Conservation (phyloP, 2,329 filamentous ascomycete species). For the Zymoseptoria passerinii region DNA sequence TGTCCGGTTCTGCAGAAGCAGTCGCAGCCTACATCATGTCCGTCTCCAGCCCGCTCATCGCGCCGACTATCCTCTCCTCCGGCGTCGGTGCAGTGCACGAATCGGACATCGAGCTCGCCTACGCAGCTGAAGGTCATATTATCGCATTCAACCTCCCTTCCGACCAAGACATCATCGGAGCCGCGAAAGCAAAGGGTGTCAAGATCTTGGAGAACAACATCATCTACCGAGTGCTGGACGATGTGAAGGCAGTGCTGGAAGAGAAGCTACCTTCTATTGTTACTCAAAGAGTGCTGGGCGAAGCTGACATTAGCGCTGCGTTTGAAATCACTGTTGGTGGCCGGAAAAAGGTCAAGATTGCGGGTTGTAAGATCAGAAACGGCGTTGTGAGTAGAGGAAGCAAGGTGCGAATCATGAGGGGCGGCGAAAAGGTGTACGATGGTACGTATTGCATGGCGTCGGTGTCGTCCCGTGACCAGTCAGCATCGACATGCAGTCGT, state of each 20-base stretch:
- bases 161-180: conserved; percentile 54
- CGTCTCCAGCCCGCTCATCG: conserved; percentile 78
- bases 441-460: conserved; percentile 51
- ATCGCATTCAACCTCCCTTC: conserved; percentile 78
- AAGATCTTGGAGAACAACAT: conserved; percentile 76
- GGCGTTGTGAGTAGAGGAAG: conserved; percentile 58
- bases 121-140: conserved; percentile 64
- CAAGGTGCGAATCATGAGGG: conserved; percentile 63
- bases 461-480: not conserved
- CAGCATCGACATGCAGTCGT: not conserved
- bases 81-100: conserved; percentile 71
- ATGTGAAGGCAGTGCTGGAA: conserved; percentile 59
- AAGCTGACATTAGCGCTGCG: conserved; percentile 74
- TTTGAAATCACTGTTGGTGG: conserved; percentile 79
- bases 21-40: conserved; percentile 68
- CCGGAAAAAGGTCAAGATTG: conserved; percentile 63
- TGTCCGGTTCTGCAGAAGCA: conserved; percentile 88
- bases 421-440: conserved; percentile 63
- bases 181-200: conserved; percentile 65
- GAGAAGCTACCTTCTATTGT: conserved; percentile 60
- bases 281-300: conserved; percentile 65
- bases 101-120: conserved; percentile 82
- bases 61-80: conserved; percentile 65
- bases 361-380: conserved; percentile 80
- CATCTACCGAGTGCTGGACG: conserved; percentile 72